A percentile compares a stretch with the other conserved stretches of the same genome.
Evolutionary conservation across 2,329 filamentous ascomycete species (phyloP).

Genomic region (Botrytis paeoniae): DNA sequence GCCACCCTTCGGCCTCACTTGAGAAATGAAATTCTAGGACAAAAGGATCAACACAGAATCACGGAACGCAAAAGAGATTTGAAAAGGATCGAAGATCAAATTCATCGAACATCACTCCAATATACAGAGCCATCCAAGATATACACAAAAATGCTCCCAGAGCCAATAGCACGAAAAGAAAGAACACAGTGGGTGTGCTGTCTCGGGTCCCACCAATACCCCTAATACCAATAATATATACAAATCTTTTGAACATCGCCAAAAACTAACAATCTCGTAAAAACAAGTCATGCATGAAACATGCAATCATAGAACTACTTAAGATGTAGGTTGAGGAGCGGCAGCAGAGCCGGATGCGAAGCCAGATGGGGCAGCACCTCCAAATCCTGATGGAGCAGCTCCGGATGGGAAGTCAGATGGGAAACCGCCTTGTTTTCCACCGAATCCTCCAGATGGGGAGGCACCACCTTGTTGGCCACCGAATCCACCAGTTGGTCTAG

Average conservation of each 20-base stretch:
- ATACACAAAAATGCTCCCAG: constrained; percentile 5
- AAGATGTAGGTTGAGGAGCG: not conserved
- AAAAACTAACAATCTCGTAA: not conserved
- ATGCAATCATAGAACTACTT: not conserved
- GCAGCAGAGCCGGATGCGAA: constrained; percentile 1
- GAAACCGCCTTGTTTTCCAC: no score
- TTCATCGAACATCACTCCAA: not conserved
- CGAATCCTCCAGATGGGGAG: not conserved
- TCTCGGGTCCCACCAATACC: not conserved
- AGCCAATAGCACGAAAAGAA: constrained; percentile 14
- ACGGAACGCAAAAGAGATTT: not conserved
- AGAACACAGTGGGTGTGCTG: constrained; percentile 2
- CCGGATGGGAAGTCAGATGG: not conserved
- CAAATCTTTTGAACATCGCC: not conserved
- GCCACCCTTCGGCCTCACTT: not conserved
- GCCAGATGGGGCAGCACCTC: not conserved
- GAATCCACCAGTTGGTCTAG: constrained; percentile 4
- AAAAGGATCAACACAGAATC: not conserved
- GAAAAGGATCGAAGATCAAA: not conserved
- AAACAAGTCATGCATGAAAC: not conserved
- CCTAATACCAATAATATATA: not conserved
- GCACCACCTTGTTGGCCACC: not conserved
- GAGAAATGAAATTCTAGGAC: not conserved
- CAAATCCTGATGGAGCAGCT: not conserved
- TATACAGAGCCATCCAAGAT: constrained; percentile 8